phyloP scores from a whole-genome alignment of 2,329 filamentous ascomycete species.

The Hypoxylon sp. region DNA sequence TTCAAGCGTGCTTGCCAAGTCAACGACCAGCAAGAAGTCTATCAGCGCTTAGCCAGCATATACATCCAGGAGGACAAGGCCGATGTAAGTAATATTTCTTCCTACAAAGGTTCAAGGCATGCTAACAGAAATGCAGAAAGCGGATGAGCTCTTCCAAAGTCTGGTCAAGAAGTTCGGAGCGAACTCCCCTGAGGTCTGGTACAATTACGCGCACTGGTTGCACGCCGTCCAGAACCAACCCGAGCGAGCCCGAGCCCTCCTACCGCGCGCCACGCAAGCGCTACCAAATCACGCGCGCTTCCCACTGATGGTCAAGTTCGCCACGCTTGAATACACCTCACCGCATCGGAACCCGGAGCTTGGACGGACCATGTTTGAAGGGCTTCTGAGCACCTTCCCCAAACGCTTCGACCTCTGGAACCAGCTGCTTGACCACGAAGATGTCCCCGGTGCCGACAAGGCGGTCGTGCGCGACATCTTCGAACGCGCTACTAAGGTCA shows the following conservation, averaged over 20 bases:
- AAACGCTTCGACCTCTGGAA: constrained; percentile 96
- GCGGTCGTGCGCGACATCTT: constrained; percentile 79
- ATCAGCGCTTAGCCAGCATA: constrained; percentile 90
- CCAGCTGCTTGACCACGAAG: constrained; percentile 88
- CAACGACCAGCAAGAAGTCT: constrained; percentile 90
- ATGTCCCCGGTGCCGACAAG: constrained; percentile 63
- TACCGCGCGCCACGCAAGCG: constrained; percentile 86
- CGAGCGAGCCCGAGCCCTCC: constrained; percentile 80
- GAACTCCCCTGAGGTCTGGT: constrained; percentile 83
- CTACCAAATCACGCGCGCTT: constrained; percentile 76
- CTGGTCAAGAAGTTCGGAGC: constrained; percentile 92
- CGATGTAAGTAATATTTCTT: constrained; percentile 69
- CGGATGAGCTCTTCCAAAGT: constrained; percentile 86
- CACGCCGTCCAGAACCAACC: constrained; percentile 78
- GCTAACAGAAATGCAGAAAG: constrained; percentile 72
- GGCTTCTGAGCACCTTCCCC: constrained; percentile 83
- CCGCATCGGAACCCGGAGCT: constrained; percentile 86
- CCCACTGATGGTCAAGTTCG: constrained; percentile 86
- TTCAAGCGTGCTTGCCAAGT: constrained; percentile 95
- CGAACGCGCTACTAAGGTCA: constrained; percentile 78
- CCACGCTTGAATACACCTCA: constrained; percentile 90
- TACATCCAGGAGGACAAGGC: constrained; percentile 92
- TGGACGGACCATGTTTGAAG: constrained; percentile 94
- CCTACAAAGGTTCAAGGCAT: not conserved
- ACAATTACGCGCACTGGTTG: constrained; percentile 95